Base-by-base conservation (phyloP, 129 eudicot genomes). In the Flaveria ramosissima region DNA sequence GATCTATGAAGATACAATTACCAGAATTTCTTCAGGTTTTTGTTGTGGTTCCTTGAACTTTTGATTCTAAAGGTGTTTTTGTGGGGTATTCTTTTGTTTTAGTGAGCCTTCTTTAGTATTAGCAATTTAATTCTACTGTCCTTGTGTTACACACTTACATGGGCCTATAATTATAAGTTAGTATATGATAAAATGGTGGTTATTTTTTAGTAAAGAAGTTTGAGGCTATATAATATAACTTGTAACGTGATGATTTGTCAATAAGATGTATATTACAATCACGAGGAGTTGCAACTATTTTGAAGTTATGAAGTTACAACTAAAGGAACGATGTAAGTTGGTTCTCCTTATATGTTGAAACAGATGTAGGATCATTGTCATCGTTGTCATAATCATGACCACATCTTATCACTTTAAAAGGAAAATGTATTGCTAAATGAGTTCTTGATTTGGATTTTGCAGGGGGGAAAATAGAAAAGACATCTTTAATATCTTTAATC, bases 1-100 rank as follows among this genome's bases (percentile, higher is more conserved):
- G 64, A 71, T 71, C 24, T 21, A 71, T 71, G 46, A 30, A 52
- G 39, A 52, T 72, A 30, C 48, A 32, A n/a, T 72, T 51, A 71
- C 77, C 77, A 56, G 53, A 19, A 36, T 19, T 56, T 73, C 13
- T 42, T 19, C 20, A 24, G 46, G 43, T 51, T 63, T 26, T 4
- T 62, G 14, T 6, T 12, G 64, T 32, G 52, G 20, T 63, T 64
- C 16, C 19, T 39, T 5, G 10, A 64, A 48, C 64, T 64, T 15
- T 24, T 26, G 64, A 48, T 75, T 30, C n/a, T 46, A 20, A 27
- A 59, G 57, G 14, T 30, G 46, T n/a, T n/a, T 36, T 36, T 0
- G 1, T 36, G 7, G 41, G 41, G 41, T 36, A 36, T 5, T 36
- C 41, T 16, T 53, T 71, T 71, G 51, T 72, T 52, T 9, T 36